These are phyloP conservation scores for Salvia rosmarinus DNA, from an alignment of 257 asterid genomes.

Conservation along the genomic window DNA sequence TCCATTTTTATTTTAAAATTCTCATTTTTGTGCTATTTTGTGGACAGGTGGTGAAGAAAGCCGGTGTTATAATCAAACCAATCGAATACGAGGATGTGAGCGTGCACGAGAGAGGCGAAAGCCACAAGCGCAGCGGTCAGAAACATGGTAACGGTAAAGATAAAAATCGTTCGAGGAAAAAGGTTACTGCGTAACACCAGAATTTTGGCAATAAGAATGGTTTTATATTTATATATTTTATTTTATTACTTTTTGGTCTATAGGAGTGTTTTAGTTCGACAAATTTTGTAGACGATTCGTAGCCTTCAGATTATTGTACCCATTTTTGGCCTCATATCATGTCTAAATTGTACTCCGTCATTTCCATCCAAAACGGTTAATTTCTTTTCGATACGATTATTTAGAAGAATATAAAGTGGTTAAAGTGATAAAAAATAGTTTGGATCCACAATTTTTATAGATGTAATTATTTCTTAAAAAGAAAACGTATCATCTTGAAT, in stretches of 20 bases:
- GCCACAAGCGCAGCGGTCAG: constrained; percentile 35
- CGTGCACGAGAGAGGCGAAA: constrained; percentile 52
- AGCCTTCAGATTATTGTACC: no score
- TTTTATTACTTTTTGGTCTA: not conserved
- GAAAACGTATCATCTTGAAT: no score
- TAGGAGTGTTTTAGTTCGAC: not conserved
- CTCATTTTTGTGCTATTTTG: constrained; percentile 1
- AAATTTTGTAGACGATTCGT: not conserved
- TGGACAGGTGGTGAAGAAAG: constrained; percentile 76
- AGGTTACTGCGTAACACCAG: constrained; percentile 24
- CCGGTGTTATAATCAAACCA: constrained; percentile 81
- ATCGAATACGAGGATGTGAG: constrained; percentile 62
- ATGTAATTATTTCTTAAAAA: no score
- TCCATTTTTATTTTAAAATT: no score
- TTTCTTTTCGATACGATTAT: no score
- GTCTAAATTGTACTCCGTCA: no score
- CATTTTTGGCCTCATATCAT: no score
- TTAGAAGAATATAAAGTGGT: no score
- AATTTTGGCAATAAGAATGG: not conserved
- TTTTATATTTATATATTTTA: no score
- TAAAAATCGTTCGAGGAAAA: constrained; percentile 33
- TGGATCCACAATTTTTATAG: no score
- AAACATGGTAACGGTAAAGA: constrained; percentile 48
- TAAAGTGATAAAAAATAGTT: no score
- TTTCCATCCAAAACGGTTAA: no score